These are phyloP conservation scores for Camelina sativa DNA, from an alignment of 345 rosid genomes.

Conservation along the genomic window DNA sequence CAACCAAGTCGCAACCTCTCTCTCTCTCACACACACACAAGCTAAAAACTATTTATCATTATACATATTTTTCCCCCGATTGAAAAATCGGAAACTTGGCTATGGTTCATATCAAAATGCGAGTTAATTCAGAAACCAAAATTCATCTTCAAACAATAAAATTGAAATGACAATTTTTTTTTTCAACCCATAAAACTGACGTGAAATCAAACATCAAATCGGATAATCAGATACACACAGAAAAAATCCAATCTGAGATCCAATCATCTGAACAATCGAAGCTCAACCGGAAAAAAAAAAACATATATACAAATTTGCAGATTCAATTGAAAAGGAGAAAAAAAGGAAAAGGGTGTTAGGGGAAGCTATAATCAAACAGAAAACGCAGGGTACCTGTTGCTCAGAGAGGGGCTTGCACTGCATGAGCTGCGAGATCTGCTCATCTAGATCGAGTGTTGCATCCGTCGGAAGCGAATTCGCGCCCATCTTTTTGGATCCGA, in stretches of 20 bases:
- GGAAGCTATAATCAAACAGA: no score
- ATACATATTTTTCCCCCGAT: neutral
- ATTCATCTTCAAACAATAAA: neutral
- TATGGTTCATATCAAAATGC: slow-evolving; percentile 4
- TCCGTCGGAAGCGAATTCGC: slow-evolving; percentile 68
- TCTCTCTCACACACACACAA: slow-evolving; percentile 3
- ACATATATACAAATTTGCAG: neutral
- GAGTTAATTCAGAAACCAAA: slow-evolving; percentile 2
- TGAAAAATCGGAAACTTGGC: neutral
- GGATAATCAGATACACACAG: neutral
- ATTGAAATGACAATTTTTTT: neutral
- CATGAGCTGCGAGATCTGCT: slow-evolving; percentile 89
- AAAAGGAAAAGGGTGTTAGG: neutral
- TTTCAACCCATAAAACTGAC: slow-evolving; percentile 7
- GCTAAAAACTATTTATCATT: neutral
- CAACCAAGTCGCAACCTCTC: slow-evolving; percentile 11
- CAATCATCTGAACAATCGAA: slow-evolving; percentile 19
- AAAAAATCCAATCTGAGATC: slow-evolving; percentile 15
- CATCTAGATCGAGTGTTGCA: slow-evolving; percentile 67
- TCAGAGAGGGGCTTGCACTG: slow-evolving; percentile 94
- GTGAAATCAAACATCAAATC: slow-evolving; percentile 2
- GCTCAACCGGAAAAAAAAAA: neutral
- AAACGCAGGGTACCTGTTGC: slow-evolving; percentile 56
- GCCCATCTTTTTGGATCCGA: slow-evolving; percentile 56
- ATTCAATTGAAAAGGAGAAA: neutral